These are phyloP conservation scores for Eleusine coracana DNA, from an alignment of 176 grass and related monocot genomes.

Conservation along the genomic window DNA sequence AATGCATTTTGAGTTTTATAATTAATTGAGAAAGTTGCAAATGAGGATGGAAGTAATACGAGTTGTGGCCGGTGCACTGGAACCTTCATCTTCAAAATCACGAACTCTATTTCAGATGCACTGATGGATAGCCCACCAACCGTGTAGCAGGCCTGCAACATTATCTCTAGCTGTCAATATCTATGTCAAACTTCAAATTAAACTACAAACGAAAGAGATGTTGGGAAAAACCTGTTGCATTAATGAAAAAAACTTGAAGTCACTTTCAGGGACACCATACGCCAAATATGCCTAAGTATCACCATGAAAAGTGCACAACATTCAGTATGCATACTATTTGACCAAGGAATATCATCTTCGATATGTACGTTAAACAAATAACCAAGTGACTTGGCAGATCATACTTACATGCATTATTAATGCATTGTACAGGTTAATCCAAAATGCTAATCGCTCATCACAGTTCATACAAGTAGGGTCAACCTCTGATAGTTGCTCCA, in stretches of 20 bases:
- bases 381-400: neutral
- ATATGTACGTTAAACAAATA: constrained; percentile 16
- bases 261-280: constrained; percentile 81
- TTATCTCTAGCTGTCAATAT: constrained; percentile 26
- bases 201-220: constrained; percentile 6
- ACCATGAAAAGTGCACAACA: constrained; percentile 19
- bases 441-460: constrained; percentile 83
- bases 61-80: constrained; percentile 74
- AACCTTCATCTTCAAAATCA: constrained; percentile 85
- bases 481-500: constrained; percentile 81
- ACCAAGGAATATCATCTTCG: constrained; percentile 16
- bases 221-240: constrained; percentile 87
- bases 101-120: constrained; percentile 90
- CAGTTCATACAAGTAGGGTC: constrained; percentile 63
- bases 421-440: constrained; percentile 97
- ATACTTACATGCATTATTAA: constrained; percentile 96
- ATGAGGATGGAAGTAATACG: constrained; percentile 46
- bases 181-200: neutral
- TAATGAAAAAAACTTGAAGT: constrained; percentile 88
- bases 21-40: neutral
- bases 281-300: constrained; percentile 90
- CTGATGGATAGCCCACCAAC: constrained; percentile 79
- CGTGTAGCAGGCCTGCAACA: constrained; percentile 82
- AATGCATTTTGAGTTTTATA: neutral
- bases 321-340: neutral